Evolutionary conservation across 2,329 filamentous ascomycete genomes (phyloP), one percentile per base, ranked within the genome.

Genomic region (Hypoxylon sp.): DNA sequence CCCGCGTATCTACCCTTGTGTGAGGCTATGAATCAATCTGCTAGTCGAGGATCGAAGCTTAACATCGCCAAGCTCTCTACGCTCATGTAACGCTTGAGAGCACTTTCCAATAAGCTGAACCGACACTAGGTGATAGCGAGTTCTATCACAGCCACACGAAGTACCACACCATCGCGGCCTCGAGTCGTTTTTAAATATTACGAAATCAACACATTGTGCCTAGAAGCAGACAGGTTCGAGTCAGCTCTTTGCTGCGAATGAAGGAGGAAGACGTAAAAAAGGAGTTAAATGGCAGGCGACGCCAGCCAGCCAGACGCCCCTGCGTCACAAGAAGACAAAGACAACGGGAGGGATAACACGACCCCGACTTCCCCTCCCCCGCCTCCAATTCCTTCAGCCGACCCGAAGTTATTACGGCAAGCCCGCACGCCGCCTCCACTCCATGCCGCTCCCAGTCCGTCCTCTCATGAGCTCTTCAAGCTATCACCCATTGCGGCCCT

Each of bases 401-500:
- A 81, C 53, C 78, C 78, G 4, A 75, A 70, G 22, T 72, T 81
- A 26, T 56, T 73, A 53, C 61, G 58, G 52, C 74, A 77, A 46
- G 74, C 73, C 11, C 74, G 70, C 65, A 75, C 77, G 18, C 74
- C 77, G 6, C 82, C 82, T 9, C 80, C 81, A 20, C 77, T 80
- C n/a, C 81, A 81, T 40, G 75, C 79, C n/a, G 80, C 80, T 3
- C 79, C 68, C 76, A 82, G 71, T 73, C 76, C 63, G 66, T 75
- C 59, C 70, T 81, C 67, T 62, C 84, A 91, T 78, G 90, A 93
- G 76, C 85, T 97, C 66, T 92, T 91, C 79, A 86, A 86, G 53
- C 84, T 97, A 64, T 81, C 88, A 0, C 88, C 93, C 2, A 83
- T 90, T 53, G 89, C 89, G 1, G 94, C 94, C 4, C 85, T 98